A percentile compares a stretch with the other conserved stretches of the same genome.
Conservation (phyloP, 2,329 filamentous ascomycete genomes). For the Stemphylium vesicarium region DNA sequence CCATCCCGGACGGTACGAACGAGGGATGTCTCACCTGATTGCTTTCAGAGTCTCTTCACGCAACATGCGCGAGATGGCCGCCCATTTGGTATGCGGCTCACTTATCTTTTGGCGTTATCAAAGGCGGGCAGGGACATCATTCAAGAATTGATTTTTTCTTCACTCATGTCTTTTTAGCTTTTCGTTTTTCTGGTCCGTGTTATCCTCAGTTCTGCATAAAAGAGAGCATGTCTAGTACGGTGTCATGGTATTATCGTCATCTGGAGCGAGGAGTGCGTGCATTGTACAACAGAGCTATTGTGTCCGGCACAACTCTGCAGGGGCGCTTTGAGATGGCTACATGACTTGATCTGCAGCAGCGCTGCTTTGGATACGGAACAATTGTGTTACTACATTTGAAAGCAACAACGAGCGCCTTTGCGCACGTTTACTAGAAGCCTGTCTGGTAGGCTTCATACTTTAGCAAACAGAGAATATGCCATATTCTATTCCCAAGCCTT, state of each 20-base stretch:
- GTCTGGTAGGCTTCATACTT: neutral
- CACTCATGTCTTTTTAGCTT: conserved; percentile 13
- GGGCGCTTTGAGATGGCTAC: neutral
- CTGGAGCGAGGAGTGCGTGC: neutral
- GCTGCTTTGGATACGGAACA: neutral
- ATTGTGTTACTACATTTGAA: conserved; percentile 4
- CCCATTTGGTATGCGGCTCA: neutral
- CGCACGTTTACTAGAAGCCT: neutral
- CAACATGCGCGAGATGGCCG: neutral
- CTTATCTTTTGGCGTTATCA: conserved; percentile 9
- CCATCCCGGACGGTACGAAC: neutral
- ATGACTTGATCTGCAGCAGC: neutral
- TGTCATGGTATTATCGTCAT: conserved; percentile 2
- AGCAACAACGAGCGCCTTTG: neutral
- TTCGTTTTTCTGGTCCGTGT: neutral
- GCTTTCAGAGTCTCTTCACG: neutral
- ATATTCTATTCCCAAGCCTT: neutral
- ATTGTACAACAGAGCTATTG: neutral
- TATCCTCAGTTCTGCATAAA: neutral
- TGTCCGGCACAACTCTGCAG: neutral
- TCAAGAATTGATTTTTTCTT: conserved; percentile 18
- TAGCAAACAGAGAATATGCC: neutral
- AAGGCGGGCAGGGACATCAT: neutral
- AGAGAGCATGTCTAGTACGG: conserved; percentile 4
- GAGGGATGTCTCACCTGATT: neutral